Conservation (phyloP, 2,329 filamentous ascomycete species). For the Trichoderma aggressivum region DNA sequence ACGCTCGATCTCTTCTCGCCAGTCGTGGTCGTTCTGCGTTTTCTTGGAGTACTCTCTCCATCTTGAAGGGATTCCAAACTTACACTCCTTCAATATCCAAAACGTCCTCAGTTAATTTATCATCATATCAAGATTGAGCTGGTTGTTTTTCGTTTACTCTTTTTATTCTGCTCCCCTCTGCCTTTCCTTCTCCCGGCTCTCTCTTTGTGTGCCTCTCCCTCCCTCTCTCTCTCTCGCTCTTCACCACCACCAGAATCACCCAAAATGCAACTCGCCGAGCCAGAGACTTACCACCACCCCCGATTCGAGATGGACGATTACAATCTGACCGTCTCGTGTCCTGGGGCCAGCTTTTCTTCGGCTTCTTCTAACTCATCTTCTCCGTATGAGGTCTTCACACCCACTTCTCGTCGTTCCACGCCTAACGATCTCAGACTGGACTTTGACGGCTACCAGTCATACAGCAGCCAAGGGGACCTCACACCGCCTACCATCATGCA, state of each 20-base stretch:
- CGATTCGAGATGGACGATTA: conserved; percentile 42
- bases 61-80: conserved; percentile 17
- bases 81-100: conserved; percentile 19
- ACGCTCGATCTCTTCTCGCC: conserved; percentile 19
- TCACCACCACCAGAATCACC: neutral
- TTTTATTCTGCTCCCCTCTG: neutral
- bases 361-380: conserved; percentile 37
- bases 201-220: neutral
- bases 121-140: neutral
- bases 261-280: conserved; percentile 37
- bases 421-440: conserved; percentile 39
- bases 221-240: neutral
- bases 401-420: conserved; percentile 43
- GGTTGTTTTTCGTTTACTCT: neutral
- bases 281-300: conserved; percentile 30
- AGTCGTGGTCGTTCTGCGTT: conserved; percentile 4
- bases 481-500: conserved; percentile 36
- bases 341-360: conserved; percentile 40
- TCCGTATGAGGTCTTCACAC: conserved; percentile 43
- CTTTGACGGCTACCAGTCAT: conserved; percentile 34
- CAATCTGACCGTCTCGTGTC: conserved; percentile 36
- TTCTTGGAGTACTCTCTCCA: conserved; percentile 17
- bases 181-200: neutral
- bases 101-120: neutral
- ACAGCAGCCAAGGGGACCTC: conserved; percentile 30